phyloP scores from a whole-genome alignment of 805 yeast species.

The Kazachstania bromeliacearum region DNA sequence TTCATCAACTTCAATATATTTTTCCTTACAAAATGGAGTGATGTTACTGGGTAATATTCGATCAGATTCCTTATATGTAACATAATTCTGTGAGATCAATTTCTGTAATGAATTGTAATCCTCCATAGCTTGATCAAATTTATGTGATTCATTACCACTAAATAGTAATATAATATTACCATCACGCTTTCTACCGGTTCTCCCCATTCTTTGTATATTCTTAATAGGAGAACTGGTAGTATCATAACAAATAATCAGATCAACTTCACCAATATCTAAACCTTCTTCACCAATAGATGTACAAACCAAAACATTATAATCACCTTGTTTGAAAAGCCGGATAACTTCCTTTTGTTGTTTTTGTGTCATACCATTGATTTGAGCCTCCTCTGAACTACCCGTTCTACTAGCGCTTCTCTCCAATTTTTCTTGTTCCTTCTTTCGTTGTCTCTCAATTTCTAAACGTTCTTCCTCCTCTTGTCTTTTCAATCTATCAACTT shows the following conservation, averaged over 20 bases:
- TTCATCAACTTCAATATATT: constrained; percentile 55
- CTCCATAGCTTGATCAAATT: constrained; percentile 75
- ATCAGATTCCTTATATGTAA: constrained; percentile 40
- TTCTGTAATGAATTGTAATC: constrained; percentile 74
- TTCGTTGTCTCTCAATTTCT: constrained; percentile 25
- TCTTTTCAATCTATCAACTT: constrained; percentile 27
- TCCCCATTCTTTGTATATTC: constrained; percentile 91
- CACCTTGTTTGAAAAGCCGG: constrained; percentile 61
- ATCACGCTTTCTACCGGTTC: constrained; percentile 92
- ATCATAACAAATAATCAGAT: constrained; percentile 84
- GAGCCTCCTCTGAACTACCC: constrained; percentile 67
- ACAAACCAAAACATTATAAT: constrained; percentile 75
- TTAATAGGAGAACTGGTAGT: constrained; percentile 90
- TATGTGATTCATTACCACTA: constrained; percentile 65
- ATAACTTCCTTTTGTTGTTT: constrained; percentile 76
- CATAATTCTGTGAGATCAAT: constrained; percentile 44
- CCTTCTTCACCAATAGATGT: constrained; percentile 99
- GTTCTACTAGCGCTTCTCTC: constrained; percentile 35
- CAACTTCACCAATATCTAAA: constrained; percentile 95
- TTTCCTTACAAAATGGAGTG: constrained; percentile 49
- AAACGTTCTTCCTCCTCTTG: constrained; percentile 26
- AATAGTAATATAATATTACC: constrained; percentile 73
- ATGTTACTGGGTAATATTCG: constrained; percentile 56
- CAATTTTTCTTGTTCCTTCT: constrained; percentile 28
- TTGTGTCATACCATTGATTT: constrained; percentile 81